Evolutionary conservation across 2,329 filamentous ascomycete species (phyloP), one percentile per base, ranked within the genome.

Genomic region (Dendryphion nanum): DNA sequence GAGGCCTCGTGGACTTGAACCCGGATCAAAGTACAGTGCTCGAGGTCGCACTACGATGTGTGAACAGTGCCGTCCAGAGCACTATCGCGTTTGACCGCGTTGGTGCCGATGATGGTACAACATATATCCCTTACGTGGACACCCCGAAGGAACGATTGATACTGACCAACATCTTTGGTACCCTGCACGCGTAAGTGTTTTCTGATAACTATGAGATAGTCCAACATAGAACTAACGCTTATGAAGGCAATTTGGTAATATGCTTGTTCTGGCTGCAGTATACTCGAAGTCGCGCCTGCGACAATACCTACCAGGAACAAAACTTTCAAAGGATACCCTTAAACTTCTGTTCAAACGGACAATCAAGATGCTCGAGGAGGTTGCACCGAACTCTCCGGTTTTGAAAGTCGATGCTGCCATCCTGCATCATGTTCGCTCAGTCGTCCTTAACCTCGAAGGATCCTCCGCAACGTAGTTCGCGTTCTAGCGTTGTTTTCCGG

Each of bases 121-220:
- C 16, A 6, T 44, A 50, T 26, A 53, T 48, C 28, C 35, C 34
- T 2, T 66, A 62, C 36, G 35, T 43, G 4, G 44, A 50, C 74
- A 51, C 73, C 66, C 57, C 87, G 71, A 53, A 46, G 33, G 70
- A 78, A 44, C 79, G 89, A 19, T 80, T 86, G 6, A 84, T 96
- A 35, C 83, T 97, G 38, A 97, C 91, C n/a, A 97, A 96, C 55
- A 83, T 95, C 17, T 95, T 95, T 67, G 90, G 91, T 36, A 97
- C 91, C 14, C 86, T 89, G 45, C 91, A 96, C 74, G 90, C 91
- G 87, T 95, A 86, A 80, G 88, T 81, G n/a, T 29, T 12, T n/a
- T 26, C 23, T 10, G 23, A 26, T n/a, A 26, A 26, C 23, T 26
- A 26, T n/a, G 10, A 26, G 23, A 26, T n/a, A n/a, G 23, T 26